These are phyloP conservation scores for Phaffomyces antillensis DNA, from an alignment of 805 yeast species.

Conservation along the genomic window DNA sequence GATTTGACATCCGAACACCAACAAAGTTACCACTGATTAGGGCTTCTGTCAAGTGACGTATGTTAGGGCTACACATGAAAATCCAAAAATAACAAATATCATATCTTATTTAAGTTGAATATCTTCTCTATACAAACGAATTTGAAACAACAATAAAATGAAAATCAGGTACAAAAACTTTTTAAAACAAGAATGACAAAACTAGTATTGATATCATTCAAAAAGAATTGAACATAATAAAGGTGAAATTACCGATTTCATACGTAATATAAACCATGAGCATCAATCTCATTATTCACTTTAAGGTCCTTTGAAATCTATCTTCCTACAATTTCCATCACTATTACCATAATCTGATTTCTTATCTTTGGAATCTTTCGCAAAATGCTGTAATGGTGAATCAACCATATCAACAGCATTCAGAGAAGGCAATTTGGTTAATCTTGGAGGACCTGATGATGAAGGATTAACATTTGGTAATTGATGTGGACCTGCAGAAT, in stretches of 20 bases:
- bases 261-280: neutral
- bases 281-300: too few species aligned
- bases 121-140: too few species aligned
- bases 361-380: conserved; percentile 6
- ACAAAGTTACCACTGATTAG: neutral
- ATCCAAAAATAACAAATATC: too few species aligned
- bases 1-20: neutral
- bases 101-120: too few species aligned
- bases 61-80: too few species aligned
- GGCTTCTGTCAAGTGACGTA: neutral
- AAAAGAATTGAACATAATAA: too few species aligned
- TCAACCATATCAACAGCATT: conserved; percentile 6
- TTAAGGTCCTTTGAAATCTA: conserved; percentile 6
- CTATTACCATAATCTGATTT: neutral
- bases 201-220: too few species aligned
- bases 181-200: too few species aligned
- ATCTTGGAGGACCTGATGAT: conserved; percentile 4
- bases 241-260: neutral
- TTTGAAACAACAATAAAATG: too few species aligned
- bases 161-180: too few species aligned
- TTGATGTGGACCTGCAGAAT: conserved; percentile 22
- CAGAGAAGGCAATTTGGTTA: conserved; percentile 5
- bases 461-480: conserved; percentile 10
- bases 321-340: conserved; percentile 3
- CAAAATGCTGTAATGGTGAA: conserved; percentile 13